Evolutionary conservation across 305 asterid genomes (phyloP).

Genomic region (Solanum hybrid): DNA sequence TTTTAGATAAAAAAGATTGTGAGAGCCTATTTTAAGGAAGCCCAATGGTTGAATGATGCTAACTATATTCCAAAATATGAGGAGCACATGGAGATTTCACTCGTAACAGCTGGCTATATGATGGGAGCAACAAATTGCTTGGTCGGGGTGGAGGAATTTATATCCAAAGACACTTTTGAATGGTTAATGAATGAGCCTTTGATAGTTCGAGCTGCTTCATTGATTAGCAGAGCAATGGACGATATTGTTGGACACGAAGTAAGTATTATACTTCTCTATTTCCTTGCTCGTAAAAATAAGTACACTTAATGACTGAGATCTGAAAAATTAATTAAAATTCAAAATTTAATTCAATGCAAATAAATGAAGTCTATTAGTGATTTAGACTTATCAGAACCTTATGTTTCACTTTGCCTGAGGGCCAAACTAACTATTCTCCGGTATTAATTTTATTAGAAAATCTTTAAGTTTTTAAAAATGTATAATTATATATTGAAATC

Average conservation of each 20-base stretch:
- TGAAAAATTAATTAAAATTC: too few species aligned
- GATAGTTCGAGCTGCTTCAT: not conserved
- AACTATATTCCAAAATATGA: not conserved
- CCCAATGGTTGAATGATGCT: not conserved
- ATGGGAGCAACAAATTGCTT: not conserved
- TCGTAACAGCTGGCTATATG: not conserved
- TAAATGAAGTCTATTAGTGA: too few species aligned
- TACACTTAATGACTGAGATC: not conserved
- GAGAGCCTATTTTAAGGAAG: not conserved
- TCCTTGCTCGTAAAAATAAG: too few species aligned
- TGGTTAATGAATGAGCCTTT: not conserved
- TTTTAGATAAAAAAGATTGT: not conserved
- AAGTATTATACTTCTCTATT: not conserved
- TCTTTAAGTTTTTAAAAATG: not conserved
- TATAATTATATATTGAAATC: not conserved
- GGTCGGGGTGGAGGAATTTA: not conserved
- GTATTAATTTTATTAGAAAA: too few species aligned
- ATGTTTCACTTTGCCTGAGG: not conserved
- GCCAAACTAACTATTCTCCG: not conserved
- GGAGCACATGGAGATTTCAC: not conserved
- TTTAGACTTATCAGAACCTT: too few species aligned
- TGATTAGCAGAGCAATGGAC: not conserved
- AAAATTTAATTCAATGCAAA: too few species aligned
- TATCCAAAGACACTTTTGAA: not conserved
- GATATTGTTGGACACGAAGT: not conserved